A percentile compares a stretch with the other conserved stretches of the same genome.
These are phyloP conservation scores for Lasiodiplodia sp. DNA, from an alignment of 2,329 filamentous ascomycete genomes.

Conservation along the genomic window DNA sequence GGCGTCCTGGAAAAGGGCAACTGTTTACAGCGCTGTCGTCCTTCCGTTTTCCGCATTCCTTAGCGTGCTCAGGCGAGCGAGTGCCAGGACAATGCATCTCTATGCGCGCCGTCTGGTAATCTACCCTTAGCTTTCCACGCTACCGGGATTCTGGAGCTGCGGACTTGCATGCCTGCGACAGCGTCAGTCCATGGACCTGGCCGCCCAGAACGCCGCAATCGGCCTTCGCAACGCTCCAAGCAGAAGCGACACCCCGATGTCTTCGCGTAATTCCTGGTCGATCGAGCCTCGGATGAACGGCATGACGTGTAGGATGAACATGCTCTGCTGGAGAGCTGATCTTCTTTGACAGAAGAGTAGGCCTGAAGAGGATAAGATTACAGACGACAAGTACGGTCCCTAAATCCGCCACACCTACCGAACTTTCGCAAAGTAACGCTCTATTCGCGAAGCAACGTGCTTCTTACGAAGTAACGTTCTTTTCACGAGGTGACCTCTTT, in stretches of 20 bases:
- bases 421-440: no score
- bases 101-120: neutral
- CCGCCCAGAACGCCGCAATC: neutral
- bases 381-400: no score
- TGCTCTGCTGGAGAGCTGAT: neutral
- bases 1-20: neutral
- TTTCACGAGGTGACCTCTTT: no score
- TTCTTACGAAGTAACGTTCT: no score
- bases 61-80: neutral
- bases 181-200: neutral
- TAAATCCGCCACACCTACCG: no score
- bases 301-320: neutral
- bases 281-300: neutral
- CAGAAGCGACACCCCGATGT: neutral
- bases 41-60: constrained; percentile 19
- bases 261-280: constrained; percentile 2
- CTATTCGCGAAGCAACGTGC: no score
- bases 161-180: neutral
- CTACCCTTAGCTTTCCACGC: neutral
- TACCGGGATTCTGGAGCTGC: neutral
- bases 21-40: constrained; percentile 1
- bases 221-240: neutral
- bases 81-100: neutral
- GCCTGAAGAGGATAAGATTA: no score
- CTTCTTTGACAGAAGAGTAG: no score